Evolutionary conservation across 2,329 filamentous ascomycete species (phyloP).

Genomic region (Ceratocystis smalleyi): DNA sequence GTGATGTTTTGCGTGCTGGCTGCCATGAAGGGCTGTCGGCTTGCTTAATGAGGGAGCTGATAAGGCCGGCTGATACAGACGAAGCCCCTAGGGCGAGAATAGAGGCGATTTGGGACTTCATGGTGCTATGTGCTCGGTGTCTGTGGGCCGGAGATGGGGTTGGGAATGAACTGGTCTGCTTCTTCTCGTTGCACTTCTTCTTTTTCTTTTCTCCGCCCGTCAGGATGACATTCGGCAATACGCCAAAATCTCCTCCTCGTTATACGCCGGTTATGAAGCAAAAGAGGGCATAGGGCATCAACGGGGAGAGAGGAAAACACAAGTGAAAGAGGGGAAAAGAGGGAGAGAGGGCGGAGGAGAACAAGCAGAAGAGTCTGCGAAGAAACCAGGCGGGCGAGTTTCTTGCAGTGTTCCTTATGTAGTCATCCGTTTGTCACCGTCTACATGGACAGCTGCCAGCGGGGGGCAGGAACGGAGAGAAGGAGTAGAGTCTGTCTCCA

Average conservation of each 20-base stretch:
- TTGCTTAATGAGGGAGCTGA: conserved; percentile 18
- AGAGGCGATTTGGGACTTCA: background rate
- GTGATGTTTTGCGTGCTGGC: conserved; percentile 22
- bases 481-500: too few species aligned
- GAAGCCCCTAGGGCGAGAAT: conserved; percentile 4
- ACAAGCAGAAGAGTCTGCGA: background rate
- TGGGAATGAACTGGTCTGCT: too few species aligned
- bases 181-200: background rate
- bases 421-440: background rate
- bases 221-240: too few species aligned
- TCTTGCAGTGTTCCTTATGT: background rate
- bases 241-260: background rate
- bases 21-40: conserved; percentile 22
- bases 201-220: background rate
- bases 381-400: background rate
- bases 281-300: background rate
- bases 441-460: background rate
- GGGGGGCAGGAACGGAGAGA: background rate
- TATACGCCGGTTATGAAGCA: background rate
- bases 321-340: background rate
- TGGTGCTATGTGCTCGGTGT: background rate
- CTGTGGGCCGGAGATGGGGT: background rate
- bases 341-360: background rate
- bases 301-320: background rate
- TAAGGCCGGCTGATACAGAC: conserved; percentile 20